Base-by-base conservation (phyloP, 2,329 filamentous ascomycete genomes). In the Botrytis deweyae region DNA sequence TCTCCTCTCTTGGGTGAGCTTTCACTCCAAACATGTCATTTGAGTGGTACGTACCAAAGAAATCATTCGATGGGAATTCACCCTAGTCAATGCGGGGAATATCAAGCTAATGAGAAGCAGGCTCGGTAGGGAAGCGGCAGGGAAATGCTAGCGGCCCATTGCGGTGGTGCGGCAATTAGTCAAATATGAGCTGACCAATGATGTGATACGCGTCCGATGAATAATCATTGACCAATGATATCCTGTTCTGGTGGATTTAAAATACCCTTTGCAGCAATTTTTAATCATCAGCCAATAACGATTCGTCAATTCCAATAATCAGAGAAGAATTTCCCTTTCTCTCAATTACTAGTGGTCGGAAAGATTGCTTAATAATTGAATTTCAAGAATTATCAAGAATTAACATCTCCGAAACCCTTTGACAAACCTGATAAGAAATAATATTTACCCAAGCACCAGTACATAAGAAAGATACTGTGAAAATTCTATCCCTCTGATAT, bases 341-440 rank as follows among this genome's bases (percentile, higher is more conserved):
- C 46, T 55, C 46, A 8, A 55, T 55, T 67, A 0, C 25, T 14
- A 55, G 25, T 68, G 66, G 66, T 12, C 33, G 16, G 3, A 10
- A 40, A 40, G 10, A 38, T 14, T n/a, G 66, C 66, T 68, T 68
- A 68, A 55, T 68, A 58, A 68, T 68, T 33, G 16, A 58, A 58
- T 33, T 80, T 68, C 63, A 25, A 72, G 52, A 38, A 61, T 71
- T 44, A 70, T 44, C 65, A 70, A 49, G 33, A 59, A 58, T n/a
- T 49, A 55, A 20, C 46, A 73, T 49, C 59, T 55, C 38, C 46
- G 72, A 55, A 52, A 58, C 36, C n/a, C 49, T 68, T 42, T 68
- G 25, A 42, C 46, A 33, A 58, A 68, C 22, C 36, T 58, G 49
- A 68, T 68, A 68, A 68, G 49, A 68, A 68, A 58, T 68, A 40